phyloP scores from a whole-genome alignment of 352 stramenopile genomes.

The Thalassiosira gravida region DNA sequence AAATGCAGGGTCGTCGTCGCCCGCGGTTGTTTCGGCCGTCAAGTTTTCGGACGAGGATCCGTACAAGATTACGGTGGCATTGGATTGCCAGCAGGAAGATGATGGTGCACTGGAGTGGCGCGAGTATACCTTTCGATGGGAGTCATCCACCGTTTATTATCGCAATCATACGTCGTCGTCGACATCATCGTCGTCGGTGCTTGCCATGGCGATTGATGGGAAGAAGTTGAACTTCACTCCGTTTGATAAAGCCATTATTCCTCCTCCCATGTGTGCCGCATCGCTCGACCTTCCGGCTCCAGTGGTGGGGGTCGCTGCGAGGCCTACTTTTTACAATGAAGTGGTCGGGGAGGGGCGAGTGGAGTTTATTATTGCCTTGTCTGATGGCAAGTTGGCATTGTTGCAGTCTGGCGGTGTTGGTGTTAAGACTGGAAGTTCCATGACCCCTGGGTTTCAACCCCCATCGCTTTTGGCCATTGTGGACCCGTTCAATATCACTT shows the following conservation, averaged over 20 bases:
- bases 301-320: constrained; percentile 44
- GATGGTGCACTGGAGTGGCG: constrained; percentile 58
- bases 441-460: constrained; percentile 39
- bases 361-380: constrained; percentile 47
- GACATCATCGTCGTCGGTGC: constrained; percentile 42
- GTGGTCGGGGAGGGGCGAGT: constrained; percentile 5
- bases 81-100: constrained; percentile 11
- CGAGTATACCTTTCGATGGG: constrained; percentile 79
- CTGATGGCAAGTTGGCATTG: constrained; percentile 48
- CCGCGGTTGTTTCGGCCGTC: constrained; percentile 34
- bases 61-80: constrained; percentile 56
- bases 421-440: constrained; percentile 12
- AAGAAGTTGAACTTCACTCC: constrained; percentile 76
- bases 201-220: constrained; percentile 77
- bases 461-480: constrained; percentile 37
- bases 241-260: constrained; percentile 75
- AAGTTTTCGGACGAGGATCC: constrained; percentile 75
- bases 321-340: constrained; percentile 48
- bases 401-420: constrained; percentile 25
- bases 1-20: constrained; percentile 1
- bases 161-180: constrained; percentile 21
- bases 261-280: constrained; percentile 80
- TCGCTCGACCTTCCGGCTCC: constrained; percentile 55
- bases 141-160: constrained; percentile 67
- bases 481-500: constrained; percentile 22